Percentiles rank a stretch among this genome's conserved stretches.
These are phyloP conservation scores for Cyphellophora europaea DNA, from an alignment of 2,329 filamentous ascomycete species.

Conservation along the genomic window DNA sequence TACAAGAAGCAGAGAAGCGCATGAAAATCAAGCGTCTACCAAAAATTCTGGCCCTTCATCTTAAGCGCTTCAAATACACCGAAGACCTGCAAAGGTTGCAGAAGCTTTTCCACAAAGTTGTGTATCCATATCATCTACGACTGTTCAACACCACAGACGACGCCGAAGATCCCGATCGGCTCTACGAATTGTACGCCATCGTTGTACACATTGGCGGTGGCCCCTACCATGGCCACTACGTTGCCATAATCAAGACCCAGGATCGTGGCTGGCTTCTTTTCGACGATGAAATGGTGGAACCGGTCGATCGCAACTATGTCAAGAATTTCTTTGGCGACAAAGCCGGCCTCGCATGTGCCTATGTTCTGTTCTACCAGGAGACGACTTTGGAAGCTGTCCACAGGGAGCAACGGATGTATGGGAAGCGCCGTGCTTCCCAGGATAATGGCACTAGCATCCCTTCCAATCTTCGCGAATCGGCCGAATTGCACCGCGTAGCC, in stretches of 20 bases:
- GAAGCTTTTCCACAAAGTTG: conserved; percentile 92
- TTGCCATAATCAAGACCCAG: conserved; percentile 94
- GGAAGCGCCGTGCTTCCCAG: conserved; percentile 41
- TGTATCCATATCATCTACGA: conserved; percentile 92
- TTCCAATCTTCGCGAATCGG: conserved; percentile 25
- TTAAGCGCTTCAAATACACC: conserved; percentile 98
- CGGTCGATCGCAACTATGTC: conserved; percentile 92
- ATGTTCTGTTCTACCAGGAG: conserved; percentile 96
- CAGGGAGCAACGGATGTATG: conserved; percentile 77
- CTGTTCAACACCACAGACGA: conserved; percentile 98
- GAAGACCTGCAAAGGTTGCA: conserved; percentile 89
- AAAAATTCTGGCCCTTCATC: conserved; percentile 79
- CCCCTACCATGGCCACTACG: conserved; percentile 95
- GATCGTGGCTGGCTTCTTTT: conserved; percentile 94
- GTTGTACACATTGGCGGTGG: conserved; percentile 96
- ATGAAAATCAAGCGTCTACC: conserved; percentile 98
- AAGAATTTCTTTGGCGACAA: conserved; percentile 95
- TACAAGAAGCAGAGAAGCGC: conserved; percentile 95
- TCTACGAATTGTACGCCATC: conserved; percentile 95
- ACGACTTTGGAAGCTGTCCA: conserved; percentile 60
- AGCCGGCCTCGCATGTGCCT: conserved; percentile 83
- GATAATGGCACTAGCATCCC: conserved; percentile 27
- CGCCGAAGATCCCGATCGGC: conserved; percentile 79
- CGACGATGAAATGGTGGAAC: conserved; percentile 97
- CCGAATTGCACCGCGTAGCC: conserved; percentile 29